phyloP scores from a whole-genome alignment of 177 flowering plant species.

The Vitis hybrid region DNA sequence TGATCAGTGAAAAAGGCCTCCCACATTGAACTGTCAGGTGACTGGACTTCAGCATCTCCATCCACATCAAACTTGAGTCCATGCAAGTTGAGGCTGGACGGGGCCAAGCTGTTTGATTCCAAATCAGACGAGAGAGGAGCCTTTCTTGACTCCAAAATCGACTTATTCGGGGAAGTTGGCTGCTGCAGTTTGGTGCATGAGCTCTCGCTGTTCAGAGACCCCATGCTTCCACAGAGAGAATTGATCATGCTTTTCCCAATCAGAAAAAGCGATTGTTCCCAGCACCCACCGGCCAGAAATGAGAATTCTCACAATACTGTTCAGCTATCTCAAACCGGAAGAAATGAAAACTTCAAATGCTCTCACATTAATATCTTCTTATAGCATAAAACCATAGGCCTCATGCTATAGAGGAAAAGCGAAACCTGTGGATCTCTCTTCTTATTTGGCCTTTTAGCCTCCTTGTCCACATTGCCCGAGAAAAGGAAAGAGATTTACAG shows the following conservation, averaged over 20 bases:
- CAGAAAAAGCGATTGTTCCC: not conserved
- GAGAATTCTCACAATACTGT: not conserved
- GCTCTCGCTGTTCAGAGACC: constrained; percentile 36
- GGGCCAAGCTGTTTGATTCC: constrained; percentile 36
- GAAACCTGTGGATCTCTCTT: not conserved
- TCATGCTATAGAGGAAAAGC: no score
- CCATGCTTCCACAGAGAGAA: constrained; percentile 51
- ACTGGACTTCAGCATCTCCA: constrained; percentile 47
- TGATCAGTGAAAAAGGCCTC: constrained; percentile 62
- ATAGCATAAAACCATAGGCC: no score
- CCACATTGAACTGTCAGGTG: constrained; percentile 61
- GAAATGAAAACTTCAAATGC: not conserved
- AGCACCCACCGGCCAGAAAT: not conserved
- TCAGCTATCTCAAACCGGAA: not conserved
- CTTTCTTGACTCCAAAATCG: constrained; percentile 35
- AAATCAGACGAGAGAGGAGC: constrained; percentile 23
- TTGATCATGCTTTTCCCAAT: constrained; percentile 33
- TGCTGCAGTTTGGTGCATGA: constrained; percentile 28
- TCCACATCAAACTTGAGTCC: constrained; percentile 41
- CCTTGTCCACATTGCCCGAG: constrained; percentile 16
- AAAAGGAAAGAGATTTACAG: constrained; percentile 14
- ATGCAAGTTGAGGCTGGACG: constrained; percentile 43
- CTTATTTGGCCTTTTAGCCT: constrained; percentile 18
- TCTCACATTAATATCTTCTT: no score
- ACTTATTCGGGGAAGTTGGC: constrained; percentile 33